A percentile compares a stretch with the other conserved stretches of the same genome.
Evolutionary conservation across 495 filamentous ascomycete species (phyloP).

Genomic region (Glutinoglossum americanum): DNA sequence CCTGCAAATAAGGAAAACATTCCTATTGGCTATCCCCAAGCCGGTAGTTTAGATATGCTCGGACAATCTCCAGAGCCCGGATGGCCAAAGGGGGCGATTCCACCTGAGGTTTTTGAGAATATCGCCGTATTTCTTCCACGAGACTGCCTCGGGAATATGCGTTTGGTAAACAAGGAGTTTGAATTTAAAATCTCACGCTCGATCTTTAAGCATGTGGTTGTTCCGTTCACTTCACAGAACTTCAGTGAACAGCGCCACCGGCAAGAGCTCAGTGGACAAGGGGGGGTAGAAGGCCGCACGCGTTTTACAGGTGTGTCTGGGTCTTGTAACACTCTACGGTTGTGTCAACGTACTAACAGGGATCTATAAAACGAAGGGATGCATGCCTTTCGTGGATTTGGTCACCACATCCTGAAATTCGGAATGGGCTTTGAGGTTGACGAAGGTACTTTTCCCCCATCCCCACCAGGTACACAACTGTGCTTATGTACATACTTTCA

Average conservation of each 20-base stretch:
- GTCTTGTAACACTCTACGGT: background rate
- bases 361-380: background rate
- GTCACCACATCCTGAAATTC: slow-evolving; percentile 25
- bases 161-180: slow-evolving; percentile 31
- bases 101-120: background rate
- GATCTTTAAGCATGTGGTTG: slow-evolving; percentile 28
- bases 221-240: slow-evolving; percentile 30
- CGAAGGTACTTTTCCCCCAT: slow-evolving; percentile 10
- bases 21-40: too few relatives aligned
- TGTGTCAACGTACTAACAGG: background rate
- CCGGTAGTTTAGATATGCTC: too few relatives aligned
- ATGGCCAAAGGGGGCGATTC: background rate
- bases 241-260: slow-evolving; percentile 14
- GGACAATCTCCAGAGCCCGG: background rate
- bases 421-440: slow-evolving; percentile 34
- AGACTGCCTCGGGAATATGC: slow-evolving; percentile 25
- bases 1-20: too few relatives aligned
- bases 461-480: slow-evolving; percentile 4
- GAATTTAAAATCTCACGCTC: slow-evolving; percentile 23
- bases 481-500: too few relatives aligned
- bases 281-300: too few relatives aligned
- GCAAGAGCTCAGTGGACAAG: too few relatives aligned
- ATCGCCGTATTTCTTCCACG: slow-evolving; percentile 21
- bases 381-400: slow-evolving; percentile 27
- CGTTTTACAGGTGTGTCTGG: background rate